Base-by-base conservation (phyloP, 371 early-diverging fungal species). In the Mortierella sp. region DNA sequence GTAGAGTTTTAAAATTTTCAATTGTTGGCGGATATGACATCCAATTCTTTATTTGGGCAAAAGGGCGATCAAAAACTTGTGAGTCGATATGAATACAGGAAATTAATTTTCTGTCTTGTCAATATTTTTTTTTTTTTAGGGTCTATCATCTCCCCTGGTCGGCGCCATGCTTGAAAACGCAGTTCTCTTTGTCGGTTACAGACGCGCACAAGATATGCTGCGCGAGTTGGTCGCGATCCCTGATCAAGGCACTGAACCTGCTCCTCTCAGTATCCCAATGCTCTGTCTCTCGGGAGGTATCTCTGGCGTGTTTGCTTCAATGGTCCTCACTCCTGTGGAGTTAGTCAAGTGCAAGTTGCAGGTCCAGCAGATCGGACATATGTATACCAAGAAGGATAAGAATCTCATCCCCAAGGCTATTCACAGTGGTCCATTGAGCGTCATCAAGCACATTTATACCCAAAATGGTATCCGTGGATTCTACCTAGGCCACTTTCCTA, bases 101-200 rank as follows among this genome's bases (percentile, higher is more conserved):
- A 73, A 58, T 68, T 66, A 54, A 68, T 42, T 64, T 49, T 32
- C 17, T 42, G 2, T 15, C 23, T 49, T 31, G 2, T 47, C 40
- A 23, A 0, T 31, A 17, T 12, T 62, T 22, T 32, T 12, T 22
- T 12, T 62, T 22, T 32, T 12, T 22, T 71, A 94, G 92, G 99
- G 99, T 15, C 86, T 98, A 66, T 87, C 95, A 0, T 93, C 97
- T 26, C 99, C 98, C 1, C 81, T 98, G 37, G 84, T 97, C 5
- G 99, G 98, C 0, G 93, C 97, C 1, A 96, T 98, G 93, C 86
- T 96, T 10, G 99, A 97, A 82, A 97, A 97, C 86, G 94, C 96
- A 5, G 89, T 93, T 2, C 88, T 97, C 40, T 98, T 98, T 81
- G 91, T 94, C 12, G 90, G 93, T 5, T 98, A 97, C 86, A 90